These are phyloP conservation scores for Hypoxylon crocopeplum DNA, from an alignment of 495 filamentous ascomycete genomes.

Conservation along the genomic window DNA sequence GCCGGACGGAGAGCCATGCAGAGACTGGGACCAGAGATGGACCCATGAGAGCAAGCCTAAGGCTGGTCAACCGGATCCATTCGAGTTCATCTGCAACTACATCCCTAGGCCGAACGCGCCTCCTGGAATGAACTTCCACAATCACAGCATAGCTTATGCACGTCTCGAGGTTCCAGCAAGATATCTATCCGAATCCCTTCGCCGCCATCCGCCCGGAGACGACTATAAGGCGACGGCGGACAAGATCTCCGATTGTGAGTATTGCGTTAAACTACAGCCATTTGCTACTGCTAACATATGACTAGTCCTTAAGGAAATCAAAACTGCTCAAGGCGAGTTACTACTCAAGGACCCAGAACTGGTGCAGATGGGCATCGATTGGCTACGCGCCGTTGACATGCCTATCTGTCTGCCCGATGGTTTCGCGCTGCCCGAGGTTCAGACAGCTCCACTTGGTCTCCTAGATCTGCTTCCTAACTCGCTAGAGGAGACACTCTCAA, in stretches of 20 bases:
- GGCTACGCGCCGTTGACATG: constrained; percentile 25
- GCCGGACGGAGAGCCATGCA: constrained; percentile 21
- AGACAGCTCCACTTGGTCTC: too few relatives aligned
- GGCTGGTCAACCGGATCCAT: constrained; percentile 4
- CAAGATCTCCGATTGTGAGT: constrained; percentile 23
- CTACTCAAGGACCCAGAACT: constrained; percentile 17
- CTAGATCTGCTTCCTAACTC: too few relatives aligned
- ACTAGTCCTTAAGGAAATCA: constrained; percentile 30
- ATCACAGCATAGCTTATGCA: constrained; percentile 17
- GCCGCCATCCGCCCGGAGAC: not conserved
- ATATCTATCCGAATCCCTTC: constrained; percentile 25
- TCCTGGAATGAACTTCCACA: constrained; percentile 26
- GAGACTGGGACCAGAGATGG: constrained; percentile 33
- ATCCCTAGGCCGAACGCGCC: constrained; percentile 28
- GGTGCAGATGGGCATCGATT: constrained; percentile 6
- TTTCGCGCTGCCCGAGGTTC: too few relatives aligned
- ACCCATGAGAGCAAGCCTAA: not conserved
- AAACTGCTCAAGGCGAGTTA: constrained; percentile 14
- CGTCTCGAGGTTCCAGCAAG: constrained; percentile 6
- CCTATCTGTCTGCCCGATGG: constrained; percentile 4
- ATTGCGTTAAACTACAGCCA: not conserved
- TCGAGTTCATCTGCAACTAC: not conserved
- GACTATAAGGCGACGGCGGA: not conserved
- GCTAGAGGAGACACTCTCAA: too few relatives aligned
- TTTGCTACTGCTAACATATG: constrained; percentile 9